Evolutionary conservation across 345 rosid species (phyloP), one percentile per base, ranked within the genome.

Genomic region (Gossypium herbaceum): DNA sequence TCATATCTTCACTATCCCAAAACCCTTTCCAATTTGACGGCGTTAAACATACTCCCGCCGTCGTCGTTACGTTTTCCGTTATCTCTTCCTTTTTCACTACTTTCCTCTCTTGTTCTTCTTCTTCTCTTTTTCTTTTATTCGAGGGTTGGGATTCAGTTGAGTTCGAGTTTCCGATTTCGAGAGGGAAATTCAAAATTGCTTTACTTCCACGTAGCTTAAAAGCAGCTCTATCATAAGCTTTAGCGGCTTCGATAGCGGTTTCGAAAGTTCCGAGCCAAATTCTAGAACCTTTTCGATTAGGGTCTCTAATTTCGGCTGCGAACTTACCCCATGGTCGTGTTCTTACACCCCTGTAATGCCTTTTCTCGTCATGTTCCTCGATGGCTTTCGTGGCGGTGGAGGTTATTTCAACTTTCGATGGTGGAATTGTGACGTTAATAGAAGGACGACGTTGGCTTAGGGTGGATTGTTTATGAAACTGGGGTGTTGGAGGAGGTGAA

Each of bases 241-340:
- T 91, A 1, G 97, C 98, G 22, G 97, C 98, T 79, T 94, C 92
- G 2, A 92, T 10, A 27, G 93, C 92, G 0, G 88, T 86, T 17
- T 94, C 95, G 74, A 92, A 94, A 0, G 98, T 94, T 15, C 98
- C 98, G 10, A 94, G 90, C 98, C 98, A 94, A 19, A 90, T 82
- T 25, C 98, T 84, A 16, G 91, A 80, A 10, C 98, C 98, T 74
- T 94, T 94, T 50, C 79, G 81, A 73, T 87, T 91, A 5, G 98
- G 98, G 76, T 94, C 97, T 7, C 98, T 89, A 17, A 94, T 92
- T 84, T 92, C 98, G 19, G 97, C 97, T 1, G 97, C 97, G 74
- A 78, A 94, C 71, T 87, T 94, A 1, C 98, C 97, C 97, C 98
- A 94, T 2, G 97, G 98, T 58, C 98, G 78, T 19, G 94, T 81